Conservation (phyloP, 1,139 yeast species). For the Debaryomyces nepalensis region DNA sequence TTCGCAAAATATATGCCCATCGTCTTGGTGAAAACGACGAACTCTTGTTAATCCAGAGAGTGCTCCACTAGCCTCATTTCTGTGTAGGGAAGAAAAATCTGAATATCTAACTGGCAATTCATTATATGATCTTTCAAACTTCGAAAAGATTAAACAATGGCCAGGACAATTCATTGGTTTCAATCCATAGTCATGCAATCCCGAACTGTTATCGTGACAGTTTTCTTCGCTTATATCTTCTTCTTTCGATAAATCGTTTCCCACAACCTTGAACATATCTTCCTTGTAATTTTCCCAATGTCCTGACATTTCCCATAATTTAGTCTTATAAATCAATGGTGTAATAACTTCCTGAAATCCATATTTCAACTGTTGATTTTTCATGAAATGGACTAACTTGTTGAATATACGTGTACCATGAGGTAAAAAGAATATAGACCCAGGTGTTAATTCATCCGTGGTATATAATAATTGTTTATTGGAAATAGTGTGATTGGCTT, state of each 20-base stretch:
- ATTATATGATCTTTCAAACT: constrained; percentile 82
- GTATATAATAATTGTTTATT: constrained; percentile 72
- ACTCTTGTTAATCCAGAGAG: constrained; percentile 93
- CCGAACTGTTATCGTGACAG: constrained; percentile 26
- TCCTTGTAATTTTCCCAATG: constrained; percentile 96
- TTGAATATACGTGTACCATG: constrained; percentile 90
- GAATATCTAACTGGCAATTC: constrained; percentile 90
- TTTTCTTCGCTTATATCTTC: constrained; percentile 24
- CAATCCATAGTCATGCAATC: constrained; percentile 69
- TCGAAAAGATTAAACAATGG: constrained; percentile 85
- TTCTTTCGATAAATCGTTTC: constrained; percentile 45
- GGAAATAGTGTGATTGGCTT: constrained; percentile 55
- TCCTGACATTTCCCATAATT: constrained; percentile 90
- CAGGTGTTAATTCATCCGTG: constrained; percentile 82
- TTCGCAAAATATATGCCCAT: constrained; percentile 95
- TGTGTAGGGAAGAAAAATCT: constrained; percentile 91
- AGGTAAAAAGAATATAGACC: constrained; percentile 86
- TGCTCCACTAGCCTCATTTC: constrained; percentile 96
- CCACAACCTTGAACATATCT: constrained; percentile 86
- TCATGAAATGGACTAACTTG: constrained; percentile 79
- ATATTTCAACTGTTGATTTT: constrained; percentile 75
- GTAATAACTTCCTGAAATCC: constrained; percentile 94
- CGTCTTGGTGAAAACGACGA: constrained; percentile 97
- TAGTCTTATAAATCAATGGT: constrained; percentile 84
- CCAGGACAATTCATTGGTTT: constrained; percentile 99